Evolutionary conservation across 202 grass and related monocot genomes (phyloP), one percentile per base, ranked within the genome.

Genomic region (Saccharum hybrid): DNA sequence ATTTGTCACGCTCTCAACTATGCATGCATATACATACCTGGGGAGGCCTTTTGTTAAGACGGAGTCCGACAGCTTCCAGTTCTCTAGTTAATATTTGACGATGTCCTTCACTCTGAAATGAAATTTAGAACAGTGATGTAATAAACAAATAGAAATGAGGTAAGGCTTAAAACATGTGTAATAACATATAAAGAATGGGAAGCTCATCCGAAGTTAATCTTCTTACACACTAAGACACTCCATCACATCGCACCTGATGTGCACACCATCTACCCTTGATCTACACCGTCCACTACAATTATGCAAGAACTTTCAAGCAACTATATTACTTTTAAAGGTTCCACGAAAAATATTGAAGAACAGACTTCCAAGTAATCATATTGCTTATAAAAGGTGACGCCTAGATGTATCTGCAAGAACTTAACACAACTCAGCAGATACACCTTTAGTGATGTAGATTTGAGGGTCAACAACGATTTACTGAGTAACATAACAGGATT

Each of bases 1-100:
- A 10, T 70, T 77, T 52, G 23, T 38, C 19, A 42, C 10, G 72
- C 65, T 70, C 66, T 41, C 64, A 67, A 70, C 31, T 23, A 67
- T 73, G 36, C 23, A 80, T 51, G 68, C 22, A 23, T 76, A 54
- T 90, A 94, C 88, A 60, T 90, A 99, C 96, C 90, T 92, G 96
- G 63, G 96, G 96, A 79, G 91, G 96, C 72, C 89, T 96, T 89
- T 99, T 96, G 90, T 99, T 99, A 69, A 96, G 90, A 86, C 91
- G 93, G 48, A 99, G 83, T 43, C 96, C 96, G 72, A 99, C 96
- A 88, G 96, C 89, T 92, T 99, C 93, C 72, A 96, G 49, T 88
- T 99, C 96, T 83, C 73, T 96, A 75, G 93, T 99, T 82, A 99
- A 89, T 85, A 99, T 99, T 83, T 99, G 96, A 16, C 89, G 91